These are phyloP conservation scores for Vitis hybrid DNA, from an alignment of 177 flowering plant genomes.

Conservation along the genomic window DNA sequence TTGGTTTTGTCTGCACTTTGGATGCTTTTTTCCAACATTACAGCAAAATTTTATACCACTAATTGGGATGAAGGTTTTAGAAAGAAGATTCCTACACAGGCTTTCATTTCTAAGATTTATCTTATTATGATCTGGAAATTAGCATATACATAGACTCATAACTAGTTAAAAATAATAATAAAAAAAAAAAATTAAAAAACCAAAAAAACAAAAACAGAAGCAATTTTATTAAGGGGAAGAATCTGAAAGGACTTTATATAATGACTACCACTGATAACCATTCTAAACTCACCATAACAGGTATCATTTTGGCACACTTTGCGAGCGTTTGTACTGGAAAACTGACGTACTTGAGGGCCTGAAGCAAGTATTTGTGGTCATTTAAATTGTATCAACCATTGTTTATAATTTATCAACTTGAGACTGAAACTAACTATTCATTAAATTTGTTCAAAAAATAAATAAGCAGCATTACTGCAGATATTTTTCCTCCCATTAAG, in stretches of 20 bases:
- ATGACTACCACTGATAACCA: not conserved
- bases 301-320: conserved; percentile 99
- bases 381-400: conserved; percentile 4
- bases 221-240: not conserved
- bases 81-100: too few relatives aligned
- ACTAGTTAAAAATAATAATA: not conserved
- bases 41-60: too few relatives aligned
- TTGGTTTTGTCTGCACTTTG: too few relatives aligned
- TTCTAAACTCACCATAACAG: conserved; percentile 79
- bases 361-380: conserved; percentile 23
- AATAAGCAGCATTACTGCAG: not conserved
- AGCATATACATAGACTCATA: too few relatives aligned
- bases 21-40: too few relatives aligned
- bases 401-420: not conserved
- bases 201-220: not conserved
- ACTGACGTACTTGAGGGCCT: conserved; percentile 99
- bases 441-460: not conserved
- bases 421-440: not conserved
- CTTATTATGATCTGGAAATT: too few relatives aligned
- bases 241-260: not conserved
- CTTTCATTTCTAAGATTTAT: too few relatives aligned
- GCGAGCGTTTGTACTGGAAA: conserved; percentile 99
- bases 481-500: not conserved
- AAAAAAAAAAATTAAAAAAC: not conserved
- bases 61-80: too few relatives aligned